Conservation (phyloP, 2,329 filamentous ascomycete genomes). For the Trichoderma oligosporum region DNA sequence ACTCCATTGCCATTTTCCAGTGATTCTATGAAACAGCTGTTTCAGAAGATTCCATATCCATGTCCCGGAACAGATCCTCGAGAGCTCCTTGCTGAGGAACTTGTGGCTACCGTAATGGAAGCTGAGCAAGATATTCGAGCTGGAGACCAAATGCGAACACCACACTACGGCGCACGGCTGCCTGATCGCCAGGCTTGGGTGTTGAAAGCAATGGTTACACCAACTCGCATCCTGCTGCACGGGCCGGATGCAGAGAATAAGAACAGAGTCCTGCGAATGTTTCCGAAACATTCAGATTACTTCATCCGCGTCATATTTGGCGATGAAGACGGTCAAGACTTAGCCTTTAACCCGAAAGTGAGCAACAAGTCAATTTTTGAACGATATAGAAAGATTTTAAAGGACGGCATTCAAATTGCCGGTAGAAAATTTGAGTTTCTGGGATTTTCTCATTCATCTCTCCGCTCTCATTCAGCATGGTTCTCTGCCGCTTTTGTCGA, state of each 20-base stretch:
- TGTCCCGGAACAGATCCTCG: constrained; percentile 46
- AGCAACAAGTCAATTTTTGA: constrained; percentile 47
- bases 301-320: constrained; percentile 70
- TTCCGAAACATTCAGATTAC: constrained; percentile 53
- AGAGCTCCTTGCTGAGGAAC: constrained; percentile 36
- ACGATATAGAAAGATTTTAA: constrained; percentile 59
- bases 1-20: constrained; percentile 43
- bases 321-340: constrained; percentile 66
- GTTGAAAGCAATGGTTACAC: constrained; percentile 57
- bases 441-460: constrained; percentile 75
- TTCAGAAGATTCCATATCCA: constrained; percentile 51
- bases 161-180: constrained; percentile 28
- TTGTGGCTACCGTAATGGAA: constrained; percentile 40
- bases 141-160: constrained; percentile 25
- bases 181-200: constrained; percentile 46
- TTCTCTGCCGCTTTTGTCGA: constrained; percentile 48
- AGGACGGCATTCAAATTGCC: constrained; percentile 58
- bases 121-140: constrained; percentile 39
- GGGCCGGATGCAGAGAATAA: constrained; percentile 64
- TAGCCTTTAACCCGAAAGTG: constrained; percentile 54
- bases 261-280: constrained; percentile 69
- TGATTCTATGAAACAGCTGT: constrained; percentile 51
- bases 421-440: constrained; percentile 63
- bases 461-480: constrained; percentile 69
- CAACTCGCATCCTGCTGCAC: constrained; percentile 52